These are phyloP conservation scores for Prunus yedoensis DNA, from an alignment of 331 rosid genomes.

Conservation along the genomic window DNA sequence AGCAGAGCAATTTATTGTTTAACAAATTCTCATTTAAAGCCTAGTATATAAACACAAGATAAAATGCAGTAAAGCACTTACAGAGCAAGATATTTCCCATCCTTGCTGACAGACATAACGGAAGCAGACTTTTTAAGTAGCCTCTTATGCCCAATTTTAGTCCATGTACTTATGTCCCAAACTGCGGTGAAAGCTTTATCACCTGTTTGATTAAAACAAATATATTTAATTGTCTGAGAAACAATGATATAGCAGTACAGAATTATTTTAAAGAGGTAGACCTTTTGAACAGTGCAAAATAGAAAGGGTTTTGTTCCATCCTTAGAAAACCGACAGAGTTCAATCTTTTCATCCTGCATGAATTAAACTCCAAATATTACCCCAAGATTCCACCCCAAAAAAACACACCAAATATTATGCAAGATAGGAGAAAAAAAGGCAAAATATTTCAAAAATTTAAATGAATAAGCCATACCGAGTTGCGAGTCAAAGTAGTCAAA, in stretches of 20 bases:
- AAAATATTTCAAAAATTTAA: constrained; percentile 9
- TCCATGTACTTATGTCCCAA: constrained; percentile 92
- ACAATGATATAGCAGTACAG: not conserved
- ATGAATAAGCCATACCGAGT: constrained; percentile 45
- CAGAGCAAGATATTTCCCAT: constrained; percentile 96
- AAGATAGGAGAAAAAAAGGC: not conserved
- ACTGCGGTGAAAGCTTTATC: constrained; percentile 62
- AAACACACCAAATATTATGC: not conserved
- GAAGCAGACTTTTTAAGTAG: constrained; percentile 81
- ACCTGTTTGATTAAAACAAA: constrained; percentile 47
- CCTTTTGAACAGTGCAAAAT: constrained; percentile 80
- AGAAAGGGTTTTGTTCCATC: constrained; percentile 95
- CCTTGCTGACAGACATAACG: constrained; percentile 83
- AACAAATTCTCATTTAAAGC: constrained; percentile 7
- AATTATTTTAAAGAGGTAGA: constrained; percentile 26
- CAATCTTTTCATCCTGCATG: constrained; percentile 85
- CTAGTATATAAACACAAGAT: constrained; percentile 10
- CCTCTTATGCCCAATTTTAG: constrained; percentile 83
- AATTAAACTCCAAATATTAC: constrained; percentile 13
- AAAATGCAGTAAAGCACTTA: constrained; percentile 45
- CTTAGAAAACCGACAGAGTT: constrained; percentile 89
- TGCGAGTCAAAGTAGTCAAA: constrained; percentile 70
- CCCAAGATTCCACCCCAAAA: not conserved
- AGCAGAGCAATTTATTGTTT: not conserved
- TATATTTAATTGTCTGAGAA: constrained; percentile 14